A percentile compares a stretch with the other conserved stretches of the same genome.
Conservation (phyloP, 306 rosid species). For the Glycine tomentella region DNA sequence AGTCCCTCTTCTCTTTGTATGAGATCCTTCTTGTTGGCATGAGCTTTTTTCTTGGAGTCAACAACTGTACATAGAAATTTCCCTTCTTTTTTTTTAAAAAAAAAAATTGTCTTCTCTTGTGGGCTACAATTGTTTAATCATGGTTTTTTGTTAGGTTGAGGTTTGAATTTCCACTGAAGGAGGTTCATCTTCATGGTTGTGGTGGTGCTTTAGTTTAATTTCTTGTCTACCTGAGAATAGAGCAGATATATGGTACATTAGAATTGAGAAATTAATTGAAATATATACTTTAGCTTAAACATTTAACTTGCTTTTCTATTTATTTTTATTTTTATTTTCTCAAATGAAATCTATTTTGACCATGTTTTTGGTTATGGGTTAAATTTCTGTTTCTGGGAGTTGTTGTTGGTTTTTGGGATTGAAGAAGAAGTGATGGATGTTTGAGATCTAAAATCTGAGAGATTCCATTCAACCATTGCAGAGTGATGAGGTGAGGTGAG, state of each 20-base stretch:
- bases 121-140: constrained; percentile 3
- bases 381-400: constrained; percentile 30
- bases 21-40: constrained; percentile 28
- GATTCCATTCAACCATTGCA: constrained; percentile 50
- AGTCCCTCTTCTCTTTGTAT: constrained; percentile 8
- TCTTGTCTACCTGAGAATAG: constrained; percentile 31
- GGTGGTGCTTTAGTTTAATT: background rate
- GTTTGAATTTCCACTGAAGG: background rate
- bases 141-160: background rate
- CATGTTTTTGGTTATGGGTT: background rate
- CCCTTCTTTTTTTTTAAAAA: background rate
- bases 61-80: constrained; percentile 43
- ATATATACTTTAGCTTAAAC: constrained; percentile 2
- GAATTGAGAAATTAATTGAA: constrained; percentile 39
- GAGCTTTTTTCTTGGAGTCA: constrained; percentile 5
- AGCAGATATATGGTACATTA: constrained; percentile 1
- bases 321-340: background rate
- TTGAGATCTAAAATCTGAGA: constrained; percentile 56
- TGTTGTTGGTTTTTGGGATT: constrained; percentile 47
- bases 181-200: constrained; percentile 31
- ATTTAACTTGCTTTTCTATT: background rate
- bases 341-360: background rate
- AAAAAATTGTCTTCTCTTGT: background rate
- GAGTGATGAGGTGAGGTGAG: constrained; percentile 42
- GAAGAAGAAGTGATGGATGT: constrained; percentile 47